Base-by-base conservation (phyloP, 2,329 filamentous ascomycete genomes). In the Teratosphaeria epicoccoides region DNA sequence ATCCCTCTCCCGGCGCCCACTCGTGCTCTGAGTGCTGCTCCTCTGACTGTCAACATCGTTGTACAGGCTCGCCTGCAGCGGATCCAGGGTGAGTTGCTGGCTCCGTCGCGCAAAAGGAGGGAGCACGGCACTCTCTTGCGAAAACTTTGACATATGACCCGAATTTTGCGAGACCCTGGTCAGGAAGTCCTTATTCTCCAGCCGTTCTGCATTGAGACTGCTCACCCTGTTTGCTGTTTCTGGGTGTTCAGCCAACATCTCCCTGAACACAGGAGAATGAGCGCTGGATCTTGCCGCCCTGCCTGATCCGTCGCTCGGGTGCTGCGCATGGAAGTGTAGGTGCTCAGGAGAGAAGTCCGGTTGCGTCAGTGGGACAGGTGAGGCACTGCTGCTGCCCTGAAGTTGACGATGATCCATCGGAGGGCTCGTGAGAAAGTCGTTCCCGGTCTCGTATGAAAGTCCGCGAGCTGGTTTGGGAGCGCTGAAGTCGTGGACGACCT, bases 401-500 rank as follows among this genome's bases (percentile, higher is more conserved):
- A 51, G 26, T 17, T 40, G 33, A 40, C 33, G 33, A 20, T 17
- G 9, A 7, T 17, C 17, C 5, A 17, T 9, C 1, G 33, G n/a
- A 22, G n/a, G 25, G 6, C 33, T 24, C 17, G 12, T 20, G n/a
- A 23, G 43, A 4, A 24, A 24, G 24, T 17, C 9, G 2, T 47
- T 28, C 6, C 49, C 50, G 14, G 63, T 60, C 43, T 65, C 65
- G 22, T 69, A 63, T 6, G 67, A 69, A 23, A 64, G 49, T 23
- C 46, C 46, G 11, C 43, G 49, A 11, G 43, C 20, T 20, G 24
- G 22, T 14, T 43, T 52, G 5, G 81, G 81, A 3, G 76, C 78
- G 47, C 79, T 82, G 63, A 84, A 84, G 59, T 84, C 81, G 66
- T 84, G 81, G 1, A 84, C 73, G 22, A 80, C 75, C 47, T 77